A percentile compares a stretch with the other conserved stretches of the same genome.
phyloP scores from a whole-genome alignment of 1,284 basidiomycete species.

The Moesziomyces antarcticus region DNA sequence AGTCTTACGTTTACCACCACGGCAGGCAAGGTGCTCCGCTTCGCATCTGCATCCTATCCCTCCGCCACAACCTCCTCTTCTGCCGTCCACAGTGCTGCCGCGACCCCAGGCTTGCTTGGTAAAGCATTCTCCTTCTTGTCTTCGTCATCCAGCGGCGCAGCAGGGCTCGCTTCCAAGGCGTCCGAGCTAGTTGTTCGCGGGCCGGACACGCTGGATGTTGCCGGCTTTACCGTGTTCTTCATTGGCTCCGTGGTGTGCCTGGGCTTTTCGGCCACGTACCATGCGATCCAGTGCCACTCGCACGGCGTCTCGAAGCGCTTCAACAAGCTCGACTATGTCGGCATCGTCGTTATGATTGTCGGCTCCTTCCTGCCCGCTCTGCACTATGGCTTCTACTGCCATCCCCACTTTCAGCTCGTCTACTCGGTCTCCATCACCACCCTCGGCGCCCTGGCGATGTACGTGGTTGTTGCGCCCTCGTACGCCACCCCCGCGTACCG shows the following conservation, averaged over 20 bases:
- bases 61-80: neutral
- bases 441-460: conserved; percentile 77
- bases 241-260: conserved; percentile 80
- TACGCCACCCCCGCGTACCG: conserved; percentile 82
- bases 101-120: conserved; percentile 3
- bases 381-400: conserved; percentile 65
- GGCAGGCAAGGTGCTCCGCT: conserved; percentile 42
- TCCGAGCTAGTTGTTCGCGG: conserved; percentile 44
- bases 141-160: conserved; percentile 2
- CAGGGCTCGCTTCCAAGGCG: conserved; percentile 1
- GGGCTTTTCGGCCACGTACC: conserved; percentile 79
- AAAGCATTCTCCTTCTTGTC: conserved; percentile 10
- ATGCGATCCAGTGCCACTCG: conserved; percentile 81
- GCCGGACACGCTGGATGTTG: conserved; percentile 75
- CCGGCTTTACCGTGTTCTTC: conserved; percentile 78
- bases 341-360: conserved; percentile 74
- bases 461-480: conserved; percentile 81
- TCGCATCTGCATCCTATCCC: conserved; percentile 46
- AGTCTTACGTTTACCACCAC: conserved; percentile 46
- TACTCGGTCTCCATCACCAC: conserved; percentile 71
- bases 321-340: conserved; percentile 66
- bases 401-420: conserved; percentile 47
- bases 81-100: neutral
- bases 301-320: conserved; percentile 70
- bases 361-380: conserved; percentile 77